Evolutionary conservation across 345 rosid species (phyloP).

Genomic region (Aquilaria yunnanensis): DNA sequence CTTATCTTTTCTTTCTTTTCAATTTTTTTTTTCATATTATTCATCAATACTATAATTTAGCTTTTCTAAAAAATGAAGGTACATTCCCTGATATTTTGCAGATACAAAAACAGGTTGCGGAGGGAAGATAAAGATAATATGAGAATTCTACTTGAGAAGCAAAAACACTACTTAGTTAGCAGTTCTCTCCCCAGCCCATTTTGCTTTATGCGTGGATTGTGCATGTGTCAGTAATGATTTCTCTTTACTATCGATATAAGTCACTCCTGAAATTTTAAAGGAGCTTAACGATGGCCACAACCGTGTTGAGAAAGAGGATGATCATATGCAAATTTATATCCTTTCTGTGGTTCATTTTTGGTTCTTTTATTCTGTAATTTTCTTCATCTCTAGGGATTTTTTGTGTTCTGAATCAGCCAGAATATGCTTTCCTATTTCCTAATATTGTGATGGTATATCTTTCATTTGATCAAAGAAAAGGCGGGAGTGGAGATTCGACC

Average conservation of each 20-base stretch:
- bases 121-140: constrained; percentile 84
- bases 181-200: background rate
- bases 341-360: constrained; percentile 26
- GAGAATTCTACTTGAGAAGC: constrained; percentile 48
- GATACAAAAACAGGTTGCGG: constrained; percentile 77
- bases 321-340: constrained; percentile 64
- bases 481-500: too few species aligned
- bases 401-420: too few species aligned
- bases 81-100: constrained; percentile 17
- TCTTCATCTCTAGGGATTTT: background rate
- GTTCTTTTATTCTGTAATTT: background rate
- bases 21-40: too few species aligned
- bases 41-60: too few species aligned
- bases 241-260: constrained; percentile 29
- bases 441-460: too few species aligned
- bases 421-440: too few species aligned
- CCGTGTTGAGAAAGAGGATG: constrained; percentile 86
- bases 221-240: background rate
- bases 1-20: too few species aligned
- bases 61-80: too few species aligned
- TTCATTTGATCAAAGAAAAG: too few species aligned
- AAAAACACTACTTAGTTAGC: constrained; percentile 75
- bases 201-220: background rate
- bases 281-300: constrained; percentile 73
- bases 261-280: constrained; percentile 74